Base-by-base conservation (phyloP, 495 filamentous ascomycete species). In the Neurospora sp. region DNA sequence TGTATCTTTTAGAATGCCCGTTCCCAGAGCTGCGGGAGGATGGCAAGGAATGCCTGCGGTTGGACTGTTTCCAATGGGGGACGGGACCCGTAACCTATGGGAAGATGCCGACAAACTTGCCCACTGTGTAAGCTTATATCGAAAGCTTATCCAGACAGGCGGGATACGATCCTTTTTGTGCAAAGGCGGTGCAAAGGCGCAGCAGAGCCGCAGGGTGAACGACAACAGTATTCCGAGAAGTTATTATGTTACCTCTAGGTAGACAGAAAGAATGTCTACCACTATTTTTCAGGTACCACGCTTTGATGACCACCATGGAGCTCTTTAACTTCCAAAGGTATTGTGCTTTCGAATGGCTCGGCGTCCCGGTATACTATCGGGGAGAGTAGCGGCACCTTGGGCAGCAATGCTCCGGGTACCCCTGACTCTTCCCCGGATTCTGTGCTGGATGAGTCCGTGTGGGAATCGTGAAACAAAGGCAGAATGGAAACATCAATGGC, bases 341-440 rank as follows among this genome's bases (percentile, higher is more conserved):
- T 61, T 7, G 27, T 61, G 27, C 27, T 61, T 16, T 68, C 69
- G 69, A 27, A 27, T 27, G 27, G 71, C 59, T 71, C 70, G 68
- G 71, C 72, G 20, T 69, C 37, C 69, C 27, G 27, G 6, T 35
- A 65, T 18, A 35, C 42, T 27, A 70, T 61, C 61, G 31, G 71
- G 69, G 14, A 61, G 35, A 39, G 41, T 69, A 76, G 74, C 72
- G 73, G 76, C 75, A 74, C 47, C 74, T 85, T 85, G 84, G 84
- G 84, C 84, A 85, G 83, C 84, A 84, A 85, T 84, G 82, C 82
- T 82, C 80, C 78, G 75, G 73, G 73, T 75, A 76, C 77, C 78
- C 83, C 82, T 81, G 78, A 77, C 74, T n/a, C 18, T 70, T 72
- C 70, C 75, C 69, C 69, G 35, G 70, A 71, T 72, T 74, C 39